Evolutionary conservation across 495 filamentous ascomycete genomes (phyloP).

Genomic region (Hypoxylon lenormandii): DNA sequence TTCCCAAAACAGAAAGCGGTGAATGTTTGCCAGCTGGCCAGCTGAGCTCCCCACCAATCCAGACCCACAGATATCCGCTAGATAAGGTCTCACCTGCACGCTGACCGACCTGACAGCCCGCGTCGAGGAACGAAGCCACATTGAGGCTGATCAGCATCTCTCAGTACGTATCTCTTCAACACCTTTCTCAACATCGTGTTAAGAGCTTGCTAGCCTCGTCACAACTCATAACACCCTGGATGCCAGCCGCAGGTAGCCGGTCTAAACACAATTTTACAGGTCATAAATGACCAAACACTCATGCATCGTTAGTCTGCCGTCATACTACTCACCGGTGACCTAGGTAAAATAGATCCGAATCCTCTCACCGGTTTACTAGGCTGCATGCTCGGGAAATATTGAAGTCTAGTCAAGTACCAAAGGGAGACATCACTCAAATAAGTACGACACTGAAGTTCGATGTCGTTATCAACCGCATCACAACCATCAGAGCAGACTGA

Average conservation of each 20-base stretch:
- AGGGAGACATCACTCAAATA: too few relatives aligned
- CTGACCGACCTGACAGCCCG: not conserved
- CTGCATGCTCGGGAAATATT: too few relatives aligned
- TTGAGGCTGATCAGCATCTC: constrained; percentile 17
- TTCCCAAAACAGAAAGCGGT: constrained; percentile 37
- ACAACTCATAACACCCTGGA: constrained; percentile 5
- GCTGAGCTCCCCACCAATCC: constrained; percentile 27
- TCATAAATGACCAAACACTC: too few relatives aligned
- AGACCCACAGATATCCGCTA: not conserved
- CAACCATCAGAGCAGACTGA: too few relatives aligned
- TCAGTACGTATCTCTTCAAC: constrained; percentile 4
- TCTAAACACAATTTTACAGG: not conserved
- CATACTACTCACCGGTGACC: too few relatives aligned
- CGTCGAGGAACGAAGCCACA: constrained; percentile 13
- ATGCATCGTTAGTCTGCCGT: too few relatives aligned
- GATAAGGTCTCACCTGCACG: constrained; percentile 1
- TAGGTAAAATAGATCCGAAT: too few relatives aligned
- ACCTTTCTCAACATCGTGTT: constrained; percentile 20
- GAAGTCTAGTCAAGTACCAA: too few relatives aligned
- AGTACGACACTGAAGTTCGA: too few relatives aligned
- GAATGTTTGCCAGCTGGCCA: constrained; percentile 22
- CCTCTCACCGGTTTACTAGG: too few relatives aligned
- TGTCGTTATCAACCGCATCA: too few relatives aligned
- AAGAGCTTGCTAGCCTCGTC: constrained; percentile 11
- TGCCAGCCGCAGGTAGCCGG: not conserved